phyloP scores from a whole-genome alignment of 208 protist genomes.

The Balamuthia mandrillaris region DNA sequence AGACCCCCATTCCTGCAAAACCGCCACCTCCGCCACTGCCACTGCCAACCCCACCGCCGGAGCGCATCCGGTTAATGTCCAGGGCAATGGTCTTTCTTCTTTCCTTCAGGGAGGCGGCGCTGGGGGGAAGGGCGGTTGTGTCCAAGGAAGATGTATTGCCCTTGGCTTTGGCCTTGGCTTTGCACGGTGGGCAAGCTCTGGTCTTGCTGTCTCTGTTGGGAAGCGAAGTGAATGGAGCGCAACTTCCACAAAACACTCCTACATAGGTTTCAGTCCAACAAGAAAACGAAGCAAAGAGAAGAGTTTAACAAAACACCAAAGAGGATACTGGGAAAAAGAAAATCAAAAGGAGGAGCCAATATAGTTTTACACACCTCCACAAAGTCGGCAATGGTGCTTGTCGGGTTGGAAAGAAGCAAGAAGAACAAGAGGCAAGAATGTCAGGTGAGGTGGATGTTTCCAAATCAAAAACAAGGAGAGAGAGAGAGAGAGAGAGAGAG shows the following conservation, averaged over 20 bases:
- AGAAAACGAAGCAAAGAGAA: not conserved
- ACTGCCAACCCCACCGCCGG: no score
- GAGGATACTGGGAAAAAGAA: not conserved
- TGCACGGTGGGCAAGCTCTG: not conserved
- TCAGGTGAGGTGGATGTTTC: not conserved
- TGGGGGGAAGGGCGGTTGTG: no score
- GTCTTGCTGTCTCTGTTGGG: not conserved
- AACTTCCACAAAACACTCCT: not conserved
- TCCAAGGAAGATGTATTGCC: no score
- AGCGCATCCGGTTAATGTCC: no score
- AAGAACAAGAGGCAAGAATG: not conserved
- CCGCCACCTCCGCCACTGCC: no score
- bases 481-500: conserved; percentile 25
- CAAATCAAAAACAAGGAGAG: not conserved
- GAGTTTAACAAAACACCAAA: not conserved
- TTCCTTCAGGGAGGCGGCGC: no score
- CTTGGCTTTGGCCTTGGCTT: not conserved
- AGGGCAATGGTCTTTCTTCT: no score
- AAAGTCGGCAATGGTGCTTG: no score
- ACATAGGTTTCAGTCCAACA: not conserved
- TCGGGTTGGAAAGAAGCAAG: not conserved
- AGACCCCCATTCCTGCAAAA: no score
- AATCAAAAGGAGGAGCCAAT: not conserved
- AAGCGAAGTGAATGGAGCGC: no score
- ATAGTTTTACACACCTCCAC: not conserved